Evolutionary conservation across 179 eudicot species (phyloP), one percentile per base, ranked within the genome.

Genomic region (Pouteria campechiana): DNA sequence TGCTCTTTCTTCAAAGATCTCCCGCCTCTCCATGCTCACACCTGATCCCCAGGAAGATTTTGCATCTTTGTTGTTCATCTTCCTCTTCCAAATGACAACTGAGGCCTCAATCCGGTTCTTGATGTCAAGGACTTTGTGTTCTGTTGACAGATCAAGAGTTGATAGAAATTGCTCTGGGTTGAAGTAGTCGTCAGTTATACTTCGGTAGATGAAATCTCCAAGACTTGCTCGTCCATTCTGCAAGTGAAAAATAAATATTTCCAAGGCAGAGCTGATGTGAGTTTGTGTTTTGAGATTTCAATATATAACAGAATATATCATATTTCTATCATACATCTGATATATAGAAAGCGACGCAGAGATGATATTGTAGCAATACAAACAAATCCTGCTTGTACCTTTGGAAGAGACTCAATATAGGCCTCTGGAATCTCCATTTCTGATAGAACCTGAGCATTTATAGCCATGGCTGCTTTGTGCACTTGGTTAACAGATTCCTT

Each of bases 41-140:
- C 67, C 63, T 10, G 94, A 74, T 24, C 96, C 72, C 96, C 96
- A 87, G 9, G 86, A 43, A 19, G 90, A 79, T 48, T 80, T 79
- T 18, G 59, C 54, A 18, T 87, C 96, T 66, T 87, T 87, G 55
- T 64, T 68, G 38, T 47, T 53, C 83, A 87, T 83, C 43, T 87
- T 87, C 31, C 96, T 65, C 53, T 50, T 72, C 96, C 94, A 87
- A 2, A 87, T 87, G 48, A 83, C 72, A 21, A 87, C 67, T 2
- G 96, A 87, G 29, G 96, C 96, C 63, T 87, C 96, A 3, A 87
- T 79, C 60, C 76, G 72, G 51, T 79, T 73, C 64, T 79, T 87
- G 16, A 87, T 75, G 42, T 87, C 96, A 0, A 79, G 53, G 20
- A 87, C 74, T 37, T 87, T 87, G 48, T 83, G 96, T 54, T 87